Base-by-base conservation (phyloP, 305 asterid species). In the Andrographis paniculata region DNA sequence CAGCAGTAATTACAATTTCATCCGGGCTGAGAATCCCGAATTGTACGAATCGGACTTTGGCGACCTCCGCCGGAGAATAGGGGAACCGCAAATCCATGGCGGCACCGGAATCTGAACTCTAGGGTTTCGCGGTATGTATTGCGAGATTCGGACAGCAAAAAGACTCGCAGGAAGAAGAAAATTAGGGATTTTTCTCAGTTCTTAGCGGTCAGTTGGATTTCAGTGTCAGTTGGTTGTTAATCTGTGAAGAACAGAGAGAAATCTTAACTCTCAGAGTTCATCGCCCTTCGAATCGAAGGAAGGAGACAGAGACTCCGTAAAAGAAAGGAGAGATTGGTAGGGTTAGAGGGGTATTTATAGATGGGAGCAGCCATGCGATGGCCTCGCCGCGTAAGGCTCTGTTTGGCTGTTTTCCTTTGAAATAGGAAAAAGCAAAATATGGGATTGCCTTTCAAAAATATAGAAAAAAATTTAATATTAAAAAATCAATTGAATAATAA, bases 21-120 rank as follows among this genome's bases (percentile, higher is more conserved):
- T 89, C 98, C 1, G 95, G 92, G 56, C 94, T 82, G 64, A 85
- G 85, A 46, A 89, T 80, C 56, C 98, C 94, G 72, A 89, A 89
- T 58, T 89, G 98, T 40, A 89, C 88, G 45, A 72, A 58, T 23
- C 82, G 77, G 56, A 85, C 95, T 53, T 85, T 89, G 50, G 95
- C 72, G 30, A 85, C 93, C 77, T 89, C 95, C 60, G 91, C 91
- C 76, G 97, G 95, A 30, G 97, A 89, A 62, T 48, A 83, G 10
- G 97, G 94, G 56, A 89, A 85, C 51, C 95, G 91, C 37, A 72
- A 60, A 66, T 89, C 97, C 97, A 89, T 89, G 12, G 45, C 7
- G 45, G 42, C 65, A 6, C 7, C 10, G 17, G 33, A 36, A 20
- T 27, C 15, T 30, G 47, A 51, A 43, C 49, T 53, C 13, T 17